Percentiles rank a stretch among this genome's conserved stretches.
Conservation (phyloP, 352 stramenopile genomes). For the Globisporangium lucens region DNA sequence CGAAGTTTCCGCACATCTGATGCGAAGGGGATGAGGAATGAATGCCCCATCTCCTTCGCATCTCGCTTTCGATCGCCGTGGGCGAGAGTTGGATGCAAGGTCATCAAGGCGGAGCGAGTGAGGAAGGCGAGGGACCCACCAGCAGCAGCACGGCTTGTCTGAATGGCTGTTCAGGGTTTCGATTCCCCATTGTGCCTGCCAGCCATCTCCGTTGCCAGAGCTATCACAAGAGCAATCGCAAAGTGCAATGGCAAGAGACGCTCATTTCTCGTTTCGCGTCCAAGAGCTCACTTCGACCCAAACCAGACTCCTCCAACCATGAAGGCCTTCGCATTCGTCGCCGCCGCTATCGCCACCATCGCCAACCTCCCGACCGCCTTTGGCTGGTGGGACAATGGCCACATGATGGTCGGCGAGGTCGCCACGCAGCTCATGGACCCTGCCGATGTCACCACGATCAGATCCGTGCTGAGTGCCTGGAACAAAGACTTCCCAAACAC, state of each 20-base stretch:
- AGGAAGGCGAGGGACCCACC: not conserved
- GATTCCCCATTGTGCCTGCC: not conserved
- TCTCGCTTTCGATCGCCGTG: not conserved
- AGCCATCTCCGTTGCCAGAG: not conserved
- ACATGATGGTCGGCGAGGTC: slow-evolving; percentile 59
- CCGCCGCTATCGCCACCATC: slow-evolving; percentile 11
- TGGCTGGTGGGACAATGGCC: slow-evolving; percentile 66
- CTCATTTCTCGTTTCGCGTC: not conserved
- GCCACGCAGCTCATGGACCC: slow-evolving; percentile 45
- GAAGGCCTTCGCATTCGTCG: slow-evolving; percentile 29
- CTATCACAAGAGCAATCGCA: not conserved
- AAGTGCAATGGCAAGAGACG: not conserved
- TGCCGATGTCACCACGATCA: slow-evolving; percentile 44
- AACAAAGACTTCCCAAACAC: slow-evolving; percentile 61
- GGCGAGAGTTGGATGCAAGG: not conserved
- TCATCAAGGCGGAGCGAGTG: not conserved
- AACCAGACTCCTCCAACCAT: slow-evolving; percentile 18
- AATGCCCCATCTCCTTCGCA: not conserved
- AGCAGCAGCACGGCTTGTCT: not conserved
- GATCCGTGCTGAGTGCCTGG: slow-evolving; percentile 41
- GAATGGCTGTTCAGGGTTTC: not conserved
- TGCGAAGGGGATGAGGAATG: not conserved
- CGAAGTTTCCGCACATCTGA: not conserved
- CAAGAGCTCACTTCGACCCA: not conserved
- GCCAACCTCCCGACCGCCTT: slow-evolving; percentile 20